Evolutionary conservation across 768 basidiomycete genomes (phyloP).

Genomic region (Auriscalpium orientale): DNA sequence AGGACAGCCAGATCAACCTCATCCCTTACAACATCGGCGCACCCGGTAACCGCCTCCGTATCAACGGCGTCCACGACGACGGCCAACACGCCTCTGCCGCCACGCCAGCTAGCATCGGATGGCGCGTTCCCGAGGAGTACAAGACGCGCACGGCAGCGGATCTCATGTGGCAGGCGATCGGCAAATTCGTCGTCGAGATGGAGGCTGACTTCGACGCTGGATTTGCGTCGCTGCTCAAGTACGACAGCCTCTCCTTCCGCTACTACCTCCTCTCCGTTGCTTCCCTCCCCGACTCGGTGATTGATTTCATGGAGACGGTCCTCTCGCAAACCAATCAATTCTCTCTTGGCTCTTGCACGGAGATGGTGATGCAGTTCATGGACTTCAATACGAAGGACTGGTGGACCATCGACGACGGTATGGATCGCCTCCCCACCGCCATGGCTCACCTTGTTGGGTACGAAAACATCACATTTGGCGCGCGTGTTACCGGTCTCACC

Average conservation of each 20-base stretch:
- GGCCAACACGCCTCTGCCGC: slow-evolving; percentile 1
- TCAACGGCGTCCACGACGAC: slow-evolving; percentile 3
- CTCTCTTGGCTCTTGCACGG: slow-evolving; percentile 16
- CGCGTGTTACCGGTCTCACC: not conserved
- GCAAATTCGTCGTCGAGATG: slow-evolving; percentile 6
- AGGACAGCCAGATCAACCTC: slow-evolving; percentile 7
- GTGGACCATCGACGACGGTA: slow-evolving; percentile 17
- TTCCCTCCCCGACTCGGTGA: slow-evolving; percentile 12
- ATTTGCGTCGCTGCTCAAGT: slow-evolving; percentile 11
- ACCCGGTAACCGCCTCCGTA: slow-evolving; percentile 11
- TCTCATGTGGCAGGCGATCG: slow-evolving; percentile 10
- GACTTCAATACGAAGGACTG: slow-evolving; percentile 18
- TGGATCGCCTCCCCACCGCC: slow-evolving; percentile 18
- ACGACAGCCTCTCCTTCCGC: slow-evolving; percentile 16
- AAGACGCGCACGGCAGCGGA: slow-evolving; percentile 6
- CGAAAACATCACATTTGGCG: slow-evolving; percentile 6
- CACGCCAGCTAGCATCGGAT: slow-evolving; percentile 6
- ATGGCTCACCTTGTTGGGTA: slow-evolving; percentile 13
- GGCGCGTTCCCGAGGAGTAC: slow-evolving; percentile 6
- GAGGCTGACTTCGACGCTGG: slow-evolving; percentile 9
- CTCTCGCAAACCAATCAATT: slow-evolving; percentile 20
- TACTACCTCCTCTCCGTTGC: slow-evolving; percentile 10
- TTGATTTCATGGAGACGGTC: slow-evolving; percentile 19
- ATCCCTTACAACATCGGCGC: slow-evolving; percentile 12
- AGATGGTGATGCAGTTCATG: slow-evolving; percentile 19